Percentiles rank a stretch among this genome's conserved stretches.
These are phyloP conservation scores for Medakamo hakoo DNA, from an alignment of 139 green algal species.

Conservation along the genomic window DNA sequence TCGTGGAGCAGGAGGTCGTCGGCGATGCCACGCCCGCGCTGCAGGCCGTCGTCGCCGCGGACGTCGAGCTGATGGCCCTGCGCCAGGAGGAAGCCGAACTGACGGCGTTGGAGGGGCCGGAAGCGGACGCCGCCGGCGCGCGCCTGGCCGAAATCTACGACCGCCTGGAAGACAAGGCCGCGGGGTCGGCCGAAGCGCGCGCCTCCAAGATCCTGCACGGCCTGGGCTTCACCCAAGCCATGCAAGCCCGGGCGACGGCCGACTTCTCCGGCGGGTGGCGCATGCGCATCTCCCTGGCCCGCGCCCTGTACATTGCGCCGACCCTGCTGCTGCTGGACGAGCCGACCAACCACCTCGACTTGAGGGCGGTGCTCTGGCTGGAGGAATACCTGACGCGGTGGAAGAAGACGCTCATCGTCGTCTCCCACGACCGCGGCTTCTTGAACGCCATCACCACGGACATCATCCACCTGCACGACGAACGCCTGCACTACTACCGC, in stretches of 20 bases:
- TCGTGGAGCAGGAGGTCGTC: constrained; percentile 97
- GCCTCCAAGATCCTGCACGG: constrained; percentile 96
- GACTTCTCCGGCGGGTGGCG: constrained; percentile 81
- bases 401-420: constrained; percentile 99
- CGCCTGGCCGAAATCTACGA: constrained; percentile 88
- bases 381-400: constrained; percentile 72
- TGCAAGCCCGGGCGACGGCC: constrained; percentile 68
- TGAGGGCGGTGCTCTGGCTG: constrained; percentile 77
- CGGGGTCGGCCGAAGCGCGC: constrained; percentile 65
- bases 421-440: constrained; percentile 97
- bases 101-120: constrained; percentile 10
- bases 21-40: constrained; percentile 46
- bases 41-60: constrained; percentile 78
- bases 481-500: constrained; percentile 82
- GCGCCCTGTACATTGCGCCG: constrained; percentile 94
- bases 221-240: constrained; percentile 67
- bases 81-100: constrained; percentile 67
- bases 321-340: constrained; percentile 97
- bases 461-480: constrained; percentile 98
- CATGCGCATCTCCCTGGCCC: constrained; percentile 97
- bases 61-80: constrained; percentile 85
- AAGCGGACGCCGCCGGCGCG: constrained; percentile 17
- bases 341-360: constrained; percentile 98
- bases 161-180: constrained; percentile 64
- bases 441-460: constrained; percentile 97